A percentile compares a stretch with the other conserved stretches of the same genome.
These are phyloP conservation scores for Globisporangium carolinianum DNA, from an alignment of 352 stramenopile species.

Conservation along the genomic window DNA sequence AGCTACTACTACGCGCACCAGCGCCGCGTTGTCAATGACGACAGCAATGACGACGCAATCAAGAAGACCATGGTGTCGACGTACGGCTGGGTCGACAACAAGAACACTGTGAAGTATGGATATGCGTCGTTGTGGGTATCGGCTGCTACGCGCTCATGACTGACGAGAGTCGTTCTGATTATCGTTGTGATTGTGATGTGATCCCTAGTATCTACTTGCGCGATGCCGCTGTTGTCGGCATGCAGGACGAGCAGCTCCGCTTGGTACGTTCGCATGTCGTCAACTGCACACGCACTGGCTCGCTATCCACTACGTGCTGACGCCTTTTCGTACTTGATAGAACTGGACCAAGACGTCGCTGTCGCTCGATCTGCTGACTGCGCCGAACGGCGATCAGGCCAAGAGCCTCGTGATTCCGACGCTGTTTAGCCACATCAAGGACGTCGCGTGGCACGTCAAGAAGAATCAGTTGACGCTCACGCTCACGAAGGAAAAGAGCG, in stretches of 20 bases:
- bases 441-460: constrained; percentile 48
- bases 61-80: constrained; percentile 60
- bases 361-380: constrained; percentile 53
- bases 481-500: constrained; percentile 46
- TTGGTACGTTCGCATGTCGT: constrained; percentile 32
- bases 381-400: constrained; percentile 23
- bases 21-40: constrained; percentile 19
- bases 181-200: neutral
- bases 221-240: constrained; percentile 41
- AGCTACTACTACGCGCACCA: constrained; percentile 85
- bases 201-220: constrained; percentile 62
- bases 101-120: constrained; percentile 50
- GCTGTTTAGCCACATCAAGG: constrained; percentile 58
- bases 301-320: no score
- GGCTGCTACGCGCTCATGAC: no score
- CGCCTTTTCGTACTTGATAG: no score
- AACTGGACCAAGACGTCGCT: constrained; percentile 79
- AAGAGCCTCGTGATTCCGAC: constrained; percentile 74
- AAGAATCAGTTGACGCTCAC: constrained; percentile 66
- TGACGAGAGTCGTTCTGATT: neutral
- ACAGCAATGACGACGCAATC: constrained; percentile 16
- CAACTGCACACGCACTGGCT: neutral
- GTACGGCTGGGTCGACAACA: constrained; percentile 76
- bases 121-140: no score
- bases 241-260: constrained; percentile 53